These are phyloP conservation scores for Trichoderma atroviride DNA, from an alignment of 2,329 filamentous ascomycete genomes.

Conservation along the genomic window DNA sequence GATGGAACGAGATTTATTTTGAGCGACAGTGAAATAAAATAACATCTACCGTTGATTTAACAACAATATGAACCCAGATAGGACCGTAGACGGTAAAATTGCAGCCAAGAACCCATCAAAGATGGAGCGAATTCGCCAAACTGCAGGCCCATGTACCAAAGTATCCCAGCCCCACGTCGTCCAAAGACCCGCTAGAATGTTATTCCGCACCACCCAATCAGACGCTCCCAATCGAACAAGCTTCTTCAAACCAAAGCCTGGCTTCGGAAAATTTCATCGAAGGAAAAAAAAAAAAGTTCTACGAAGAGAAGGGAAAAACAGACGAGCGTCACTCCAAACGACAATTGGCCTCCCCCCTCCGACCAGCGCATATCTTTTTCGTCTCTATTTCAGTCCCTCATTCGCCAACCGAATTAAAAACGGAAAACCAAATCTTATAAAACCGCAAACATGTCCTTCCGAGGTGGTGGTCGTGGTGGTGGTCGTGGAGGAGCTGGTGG, in stretches of 20 bases:
- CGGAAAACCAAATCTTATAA: neutral
- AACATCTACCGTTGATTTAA: neutral
- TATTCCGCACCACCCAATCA: conserved; percentile 31
- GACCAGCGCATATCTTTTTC: neutral
- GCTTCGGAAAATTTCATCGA: conserved; percentile 26
- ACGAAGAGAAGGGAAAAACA: neutral
- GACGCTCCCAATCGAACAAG: conserved; percentile 1
- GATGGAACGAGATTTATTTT: neutral
- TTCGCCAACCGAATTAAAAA: neutral
- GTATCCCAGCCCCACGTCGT: neutral
- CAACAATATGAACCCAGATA: neutral
- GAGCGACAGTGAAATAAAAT: neutral
- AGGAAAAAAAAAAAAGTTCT: conserved; percentile 17
- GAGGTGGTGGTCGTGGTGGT: conserved; percentile 35
- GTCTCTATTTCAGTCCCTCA: neutral
- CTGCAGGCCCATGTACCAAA: neutral
- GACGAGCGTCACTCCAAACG: neutral
- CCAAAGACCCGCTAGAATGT: conserved; percentile 16
- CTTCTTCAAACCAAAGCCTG: neutral
- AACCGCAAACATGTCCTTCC: conserved; percentile 42
- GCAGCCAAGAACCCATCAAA: neutral
- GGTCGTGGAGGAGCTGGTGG: conserved; percentile 35
- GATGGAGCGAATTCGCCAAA: neutral
- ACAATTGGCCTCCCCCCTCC: conserved; percentile 16
- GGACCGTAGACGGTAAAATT: neutral